Base-by-base conservation (phyloP, 208 protist species). In the Eutreptiella sp. region DNA sequence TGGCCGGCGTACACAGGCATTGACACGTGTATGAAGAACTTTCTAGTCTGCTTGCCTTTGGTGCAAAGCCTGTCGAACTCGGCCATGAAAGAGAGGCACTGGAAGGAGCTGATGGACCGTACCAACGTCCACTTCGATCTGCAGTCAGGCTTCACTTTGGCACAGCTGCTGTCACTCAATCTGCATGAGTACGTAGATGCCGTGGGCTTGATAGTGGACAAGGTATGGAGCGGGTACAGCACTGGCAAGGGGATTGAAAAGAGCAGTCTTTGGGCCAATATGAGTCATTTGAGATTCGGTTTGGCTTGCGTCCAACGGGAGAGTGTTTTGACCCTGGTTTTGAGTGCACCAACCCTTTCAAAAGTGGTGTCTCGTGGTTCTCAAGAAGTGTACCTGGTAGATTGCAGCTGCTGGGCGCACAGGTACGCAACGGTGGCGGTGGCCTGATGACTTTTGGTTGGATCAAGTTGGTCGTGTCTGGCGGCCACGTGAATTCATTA, bases 121-220 rank as follows among this genome's bases (percentile, higher is more conserved):
- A 81, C 81, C 0, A 29, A 35, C 5, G 55, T 60, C 23, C 19
- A 57, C 16, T 73, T 84, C 47, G 50, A 76, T 9, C 34, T 85
- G 38, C 69, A 42, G n/a, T 38, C 38, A 16, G 48, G 72, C 11
- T 80, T 89, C 58, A 64, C 38, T 14, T 62, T 90, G 3, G 19
- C 42, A 3, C 68, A 87, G 36, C 55, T 90, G 28, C 60, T 88
- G 1, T 50, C 59, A 4, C 66, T 89, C 33, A 35, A 84, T n/a
- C 72, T 90, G n/a, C 70, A 88, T 53, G 74, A 83, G 9, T 78
- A 68, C 54, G 60, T 66, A 11, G 83, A 87, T 27, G 78, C 76
- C 53, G 78, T 88, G 27, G 57, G 45, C 19, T 69, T 71, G 57
- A 78, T 88, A 32, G 80, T 87, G 9, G 82, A 85, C 52, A 55